Evolutionary conservation across 2,329 filamentous ascomycete species (phyloP), one percentile per base, ranked within the genome.

Genomic region (Cordyceps tenuipes): DNA sequence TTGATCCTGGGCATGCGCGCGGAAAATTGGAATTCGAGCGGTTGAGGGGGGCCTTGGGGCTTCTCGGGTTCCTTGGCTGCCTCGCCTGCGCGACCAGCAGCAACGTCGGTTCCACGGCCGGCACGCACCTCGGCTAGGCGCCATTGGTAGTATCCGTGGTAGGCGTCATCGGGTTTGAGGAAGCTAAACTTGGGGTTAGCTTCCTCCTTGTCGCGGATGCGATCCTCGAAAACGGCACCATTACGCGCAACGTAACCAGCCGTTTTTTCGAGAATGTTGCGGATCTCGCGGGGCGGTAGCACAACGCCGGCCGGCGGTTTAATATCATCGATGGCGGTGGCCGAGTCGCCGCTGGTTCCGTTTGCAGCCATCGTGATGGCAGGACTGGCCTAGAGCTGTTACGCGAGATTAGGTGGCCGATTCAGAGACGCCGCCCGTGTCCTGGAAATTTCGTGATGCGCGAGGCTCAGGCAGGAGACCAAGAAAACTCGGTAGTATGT

Each of bases 1-100:
- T 88, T 96, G 76, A 99, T 96, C 66, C 92, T 93, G 61, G 94
- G 94, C 90, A 97, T 96, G 71, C 92, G 89, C 66, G 94, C 92
- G 60, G 91, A 96, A 77, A 97, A 99, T 66, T 89, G 84, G 70
- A 95, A 97, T 68, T 92, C 88, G 61, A 89, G 83, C 17, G 94
- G 94, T 69, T 92, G 86, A 48, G 88, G 86, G 8, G 93, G 93
- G 23, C 92, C 93, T 72, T 89, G 84, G 48, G 90, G 87, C 70
- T 89, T 91, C 59, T 78, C 77, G 44, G 76, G 77, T 55, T 78
- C 76, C 17, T 72, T 76, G 23, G 77, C 76, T 15, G 78, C 76
- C 66, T 91, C 89, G 61, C 82, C 86, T 48, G 81, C 82, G 66
- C 89, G 83, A 57, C 91, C 91, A 60, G 90, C 89, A 60, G 88